These are phyloP conservation scores for Moniliella sp. DNA, from an alignment of 1,284 basidiomycete species.

Conservation along the genomic window DNA sequence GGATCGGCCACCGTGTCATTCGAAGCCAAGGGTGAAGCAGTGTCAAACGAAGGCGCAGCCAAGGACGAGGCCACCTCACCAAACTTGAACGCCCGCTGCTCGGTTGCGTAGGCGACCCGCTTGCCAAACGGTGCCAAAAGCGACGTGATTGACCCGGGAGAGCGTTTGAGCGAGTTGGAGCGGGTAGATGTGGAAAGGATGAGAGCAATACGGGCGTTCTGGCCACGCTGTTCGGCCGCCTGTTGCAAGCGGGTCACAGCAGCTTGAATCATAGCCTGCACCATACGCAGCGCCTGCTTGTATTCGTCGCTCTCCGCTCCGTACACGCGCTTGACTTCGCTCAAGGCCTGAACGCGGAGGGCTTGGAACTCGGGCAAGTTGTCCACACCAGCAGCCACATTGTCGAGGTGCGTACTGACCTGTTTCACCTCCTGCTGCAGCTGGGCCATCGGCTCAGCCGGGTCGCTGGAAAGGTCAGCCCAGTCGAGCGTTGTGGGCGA, in stretches of 20 bases:
- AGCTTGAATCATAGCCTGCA: neutral
- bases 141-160: too few species aligned
- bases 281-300: neutral
- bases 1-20: neutral
- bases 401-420: neutral
- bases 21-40: neutral
- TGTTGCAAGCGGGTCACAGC: neutral
- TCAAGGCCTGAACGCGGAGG: neutral
- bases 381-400: neutral
- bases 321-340: neutral
- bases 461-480: too few species aligned
- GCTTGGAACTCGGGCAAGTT: neutral
- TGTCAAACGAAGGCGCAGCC: neutral
- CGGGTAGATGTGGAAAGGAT: neutral
- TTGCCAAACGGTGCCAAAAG: neutral
- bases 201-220: neutral
- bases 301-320: neutral
- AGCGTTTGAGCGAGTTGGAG: neutral
- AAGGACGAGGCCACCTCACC: too few species aligned
- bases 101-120: neutral
- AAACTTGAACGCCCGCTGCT: too few species aligned
- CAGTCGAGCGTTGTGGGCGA: neutral
- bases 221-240: neutral
- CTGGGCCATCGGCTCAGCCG: neutral
- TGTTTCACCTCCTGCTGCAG: neutral